Evolutionary conservation across 2,329 filamentous ascomycete genomes (phyloP).

Genomic region (Eutypa lata): DNA sequence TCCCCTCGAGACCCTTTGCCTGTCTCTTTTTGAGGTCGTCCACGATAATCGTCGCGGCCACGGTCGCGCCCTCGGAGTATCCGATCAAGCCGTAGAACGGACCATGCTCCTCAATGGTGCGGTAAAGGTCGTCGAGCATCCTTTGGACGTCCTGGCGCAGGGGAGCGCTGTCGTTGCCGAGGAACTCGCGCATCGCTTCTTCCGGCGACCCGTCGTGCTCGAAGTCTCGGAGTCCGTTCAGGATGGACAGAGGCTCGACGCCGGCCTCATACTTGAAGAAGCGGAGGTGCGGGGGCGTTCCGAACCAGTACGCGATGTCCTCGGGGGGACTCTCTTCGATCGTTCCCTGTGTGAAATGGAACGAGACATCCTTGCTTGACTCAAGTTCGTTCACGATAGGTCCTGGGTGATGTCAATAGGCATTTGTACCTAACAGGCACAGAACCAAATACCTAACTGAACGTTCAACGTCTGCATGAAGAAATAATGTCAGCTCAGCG

Average conservation of each 20-base stretch:
- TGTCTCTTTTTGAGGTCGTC: slow-evolving; percentile 25
- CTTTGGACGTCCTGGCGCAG: not conserved
- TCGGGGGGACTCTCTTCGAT: not conserved
- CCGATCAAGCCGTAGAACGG: slow-evolving; percentile 26
- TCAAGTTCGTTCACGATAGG: not conserved
- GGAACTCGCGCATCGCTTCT: not conserved
- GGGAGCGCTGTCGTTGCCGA: not conserved
- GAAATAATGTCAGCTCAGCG: not conserved
- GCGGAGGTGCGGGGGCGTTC: not conserved
- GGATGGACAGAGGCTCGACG: not conserved
- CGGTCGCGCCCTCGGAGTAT: slow-evolving; percentile 46
- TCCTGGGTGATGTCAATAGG: not conserved
- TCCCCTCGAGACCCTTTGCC: not conserved
- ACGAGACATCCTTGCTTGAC: not conserved
- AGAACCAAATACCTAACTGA: not conserved
- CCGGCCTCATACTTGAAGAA: not conserved
- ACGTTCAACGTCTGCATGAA: not conserved
- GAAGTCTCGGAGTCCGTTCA: not conserved
- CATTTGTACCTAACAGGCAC: not conserved
- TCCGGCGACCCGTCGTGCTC: not conserved
- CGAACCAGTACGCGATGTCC: not conserved
- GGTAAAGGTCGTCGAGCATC: not conserved
- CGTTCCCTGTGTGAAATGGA: not conserved
- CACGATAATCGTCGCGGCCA: slow-evolving; percentile 38
- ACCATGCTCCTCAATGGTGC: not conserved